These are phyloP conservation scores for Clarireedia hainanense DNA, from an alignment of 2,329 filamentous ascomycete genomes.

Conservation along the genomic window DNA sequence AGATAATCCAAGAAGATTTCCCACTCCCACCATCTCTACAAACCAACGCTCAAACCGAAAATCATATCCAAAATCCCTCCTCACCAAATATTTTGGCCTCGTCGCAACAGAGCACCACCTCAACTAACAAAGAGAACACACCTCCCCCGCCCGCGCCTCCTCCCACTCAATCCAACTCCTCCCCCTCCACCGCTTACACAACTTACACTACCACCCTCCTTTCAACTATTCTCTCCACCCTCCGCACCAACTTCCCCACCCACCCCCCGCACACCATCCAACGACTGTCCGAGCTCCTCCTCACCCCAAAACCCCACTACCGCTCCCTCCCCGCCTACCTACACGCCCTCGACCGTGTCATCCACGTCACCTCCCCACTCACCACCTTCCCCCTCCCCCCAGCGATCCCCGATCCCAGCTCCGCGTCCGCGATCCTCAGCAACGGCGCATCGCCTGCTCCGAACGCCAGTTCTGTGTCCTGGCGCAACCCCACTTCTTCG, in stretches of 20 bases:
- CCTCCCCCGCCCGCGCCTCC: constrained; percentile 34
- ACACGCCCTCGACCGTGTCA: constrained; percentile 81
- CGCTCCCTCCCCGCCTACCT: constrained; percentile 75
- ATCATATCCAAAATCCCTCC: constrained; percentile 39
- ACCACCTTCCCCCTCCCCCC: constrained; percentile 77
- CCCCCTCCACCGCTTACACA: background rate
- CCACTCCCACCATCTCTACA: constrained; percentile 41
- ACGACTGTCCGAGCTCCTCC: constrained; percentile 78
- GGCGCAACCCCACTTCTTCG: constrained; percentile 38
- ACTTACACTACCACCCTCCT: constrained; percentile 56
- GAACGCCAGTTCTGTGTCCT: constrained; percentile 35
- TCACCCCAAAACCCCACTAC: constrained; percentile 72
- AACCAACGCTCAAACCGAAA: constrained; percentile 43
- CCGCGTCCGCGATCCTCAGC: constrained; percentile 39
- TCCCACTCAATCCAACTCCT: constrained; percentile 13
- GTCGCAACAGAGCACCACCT: constrained; percentile 33
- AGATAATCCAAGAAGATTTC: constrained; percentile 74
- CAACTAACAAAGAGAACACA: constrained; percentile 62
- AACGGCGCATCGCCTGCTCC: constrained; percentile 46
- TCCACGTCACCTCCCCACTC: constrained; percentile 78
- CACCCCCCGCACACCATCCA: constrained; percentile 90
- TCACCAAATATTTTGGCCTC: constrained; percentile 40
- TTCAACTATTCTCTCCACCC: constrained; percentile 49
- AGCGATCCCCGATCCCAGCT: constrained; percentile 49
- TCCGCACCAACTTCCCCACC: constrained; percentile 58